Evolutionary conservation across 352 stramenopile species (phyloP).

Genomic region (Pythium utonaiense): DNA sequence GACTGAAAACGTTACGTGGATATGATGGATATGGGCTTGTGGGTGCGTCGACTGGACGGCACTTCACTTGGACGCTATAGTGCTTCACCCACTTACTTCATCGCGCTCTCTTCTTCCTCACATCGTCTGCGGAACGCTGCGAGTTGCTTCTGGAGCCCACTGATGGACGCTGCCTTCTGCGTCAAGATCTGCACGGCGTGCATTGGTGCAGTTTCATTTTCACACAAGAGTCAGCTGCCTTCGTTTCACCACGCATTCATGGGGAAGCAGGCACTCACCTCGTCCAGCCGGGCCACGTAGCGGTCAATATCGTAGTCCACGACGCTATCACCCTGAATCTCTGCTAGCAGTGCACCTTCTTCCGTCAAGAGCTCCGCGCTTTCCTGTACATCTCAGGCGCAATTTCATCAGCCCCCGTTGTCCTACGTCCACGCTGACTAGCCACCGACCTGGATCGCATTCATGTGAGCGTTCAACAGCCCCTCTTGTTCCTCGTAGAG

Average conservation of each 20-base stretch:
- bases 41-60: neutral
- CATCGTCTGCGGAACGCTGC: constrained; percentile 73
- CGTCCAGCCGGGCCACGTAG: constrained; percentile 89
- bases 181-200: constrained; percentile 76
- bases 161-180: constrained; percentile 90
- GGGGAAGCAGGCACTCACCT: constrained; percentile 31
- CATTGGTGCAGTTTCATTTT: neutral
- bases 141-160: constrained; percentile 78
- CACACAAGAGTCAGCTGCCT: neutral
- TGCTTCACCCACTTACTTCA: constrained; percentile 35
- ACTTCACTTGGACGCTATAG: constrained; percentile 4
- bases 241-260: neutral
- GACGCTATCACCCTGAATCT: constrained; percentile 85
- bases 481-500: constrained; percentile 96
- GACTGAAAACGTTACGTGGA: neutral
- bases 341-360: constrained; percentile 88
- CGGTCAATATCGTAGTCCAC: constrained; percentile 94
- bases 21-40: neutral
- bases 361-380: constrained; percentile 96
- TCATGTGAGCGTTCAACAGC: constrained; percentile 96
- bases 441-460: constrained; percentile 84
- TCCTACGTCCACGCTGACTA: neutral
- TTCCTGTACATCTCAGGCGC: constrained; percentile 59
- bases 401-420: neutral
- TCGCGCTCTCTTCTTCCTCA: constrained; percentile 78